Evolutionary conservation across 1,284 basidiomycete genomes (phyloP), one percentile per base, ranked within the genome.

Genomic region (Taiwanofungus camphoratus): DNA sequence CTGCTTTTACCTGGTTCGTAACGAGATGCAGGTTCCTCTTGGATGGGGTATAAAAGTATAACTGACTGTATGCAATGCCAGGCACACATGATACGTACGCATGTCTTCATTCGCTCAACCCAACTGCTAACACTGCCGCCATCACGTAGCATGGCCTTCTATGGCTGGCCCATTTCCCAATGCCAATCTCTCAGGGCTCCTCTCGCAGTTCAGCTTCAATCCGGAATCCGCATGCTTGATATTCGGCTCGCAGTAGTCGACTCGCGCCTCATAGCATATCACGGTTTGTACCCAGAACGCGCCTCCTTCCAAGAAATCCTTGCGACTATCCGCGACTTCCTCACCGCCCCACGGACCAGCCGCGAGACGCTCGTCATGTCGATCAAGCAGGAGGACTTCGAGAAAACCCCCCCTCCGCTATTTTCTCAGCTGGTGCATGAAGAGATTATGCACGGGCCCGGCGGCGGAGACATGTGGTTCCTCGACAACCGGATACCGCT

Each of bases 361-460:
- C 70, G 69, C 30, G 91, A 94, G 62, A 85, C 86, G 0, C 59
- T 94, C 30, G 73, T 94, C 27, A 77, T 92, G 66, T 91, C 81
- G 9, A 76, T 95, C 59, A 93, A 94, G 61, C 86, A 93, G 60
- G 92, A 94, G 60, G 82, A 87, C 54, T 74, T 67, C 41, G 58
- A 63, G 23, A 64, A 52, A n/a, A 74, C 67, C 3, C 63, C 71
- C 1, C 56, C 71, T 0, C 54, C 57, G 11, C 51, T 63, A 8
- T 92, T 92, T 63, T 85, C 87, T 0, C 54, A 62, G 23, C 62
- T 81, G 8, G 85, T 93, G 5, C 77, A 75, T 40, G 64, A 76
- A 29, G 82, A 82, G 44, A 81, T 94, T 34, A 57, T 61, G 22
- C 57, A 55, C 30, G 73, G 76, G 0, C 73, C 76, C 3, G 79